phyloP scores from a whole-genome alignment of 1,139 yeast species.

The Meyerozyma elateridarum region DNA sequence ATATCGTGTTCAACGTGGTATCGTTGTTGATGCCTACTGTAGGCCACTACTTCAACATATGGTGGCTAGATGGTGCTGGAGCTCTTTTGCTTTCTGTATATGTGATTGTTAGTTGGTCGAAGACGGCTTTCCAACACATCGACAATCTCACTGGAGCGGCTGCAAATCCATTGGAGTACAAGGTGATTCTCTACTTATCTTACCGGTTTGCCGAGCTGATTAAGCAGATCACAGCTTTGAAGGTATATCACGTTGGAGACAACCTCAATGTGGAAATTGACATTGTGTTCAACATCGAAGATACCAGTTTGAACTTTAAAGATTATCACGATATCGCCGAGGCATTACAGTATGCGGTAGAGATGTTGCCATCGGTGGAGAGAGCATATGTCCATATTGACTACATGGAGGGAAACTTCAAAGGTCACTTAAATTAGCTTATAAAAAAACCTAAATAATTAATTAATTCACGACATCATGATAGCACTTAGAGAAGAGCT shows the following conservation, averaged over 20 bases:
- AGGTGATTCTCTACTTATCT: conserved; percentile 63
- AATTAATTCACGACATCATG: conserved; percentile 1
- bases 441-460: conserved; percentile 3
- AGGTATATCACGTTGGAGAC: conserved; percentile 79
- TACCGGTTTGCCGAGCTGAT: conserved; percentile 67
- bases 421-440: conserved; percentile 38
- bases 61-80: conserved; percentile 78
- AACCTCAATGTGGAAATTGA: conserved; percentile 74
- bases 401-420: conserved; percentile 52
- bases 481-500: conserved; percentile 12
- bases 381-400: conserved; percentile 81
- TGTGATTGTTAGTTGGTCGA: conserved; percentile 60
- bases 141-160: conserved; percentile 72
- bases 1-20: conserved; percentile 59
- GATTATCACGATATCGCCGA: conserved; percentile 82
- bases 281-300: conserved; percentile 51
- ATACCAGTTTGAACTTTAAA: conserved; percentile 43
- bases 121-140: conserved; percentile 65
- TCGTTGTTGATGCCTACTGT: conserved; percentile 66
- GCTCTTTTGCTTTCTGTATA: conserved; percentile 61
- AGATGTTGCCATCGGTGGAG: conserved; percentile 71
- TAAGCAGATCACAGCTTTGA: conserved; percentile 58
- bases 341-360: conserved; percentile 74
- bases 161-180: conserved; percentile 60
- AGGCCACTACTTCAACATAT: conserved; percentile 47